Base-by-base conservation (phyloP, 1,284 basidiomycete genomes). In the Moesziomyces globuligerus region DNA sequence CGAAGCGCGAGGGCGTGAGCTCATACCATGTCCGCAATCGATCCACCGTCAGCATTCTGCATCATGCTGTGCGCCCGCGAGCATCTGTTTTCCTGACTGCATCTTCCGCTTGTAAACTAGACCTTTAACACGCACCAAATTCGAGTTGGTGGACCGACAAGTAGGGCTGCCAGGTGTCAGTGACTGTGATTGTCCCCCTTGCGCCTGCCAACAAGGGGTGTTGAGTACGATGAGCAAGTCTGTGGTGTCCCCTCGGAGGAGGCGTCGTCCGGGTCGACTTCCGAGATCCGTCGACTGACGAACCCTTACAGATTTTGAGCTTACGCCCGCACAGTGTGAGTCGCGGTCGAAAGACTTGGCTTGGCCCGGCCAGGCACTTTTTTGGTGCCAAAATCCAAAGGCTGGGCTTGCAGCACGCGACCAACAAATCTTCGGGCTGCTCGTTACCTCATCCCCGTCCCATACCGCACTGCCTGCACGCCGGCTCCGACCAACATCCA, bases 91-190 rank as follows among this genome's bases (percentile, higher is more conserved):
- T 10, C 20, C 11, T 23, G 21, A 18, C 18, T n/a, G 6, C n/a
- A 40, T 40, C 39, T 29, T 45, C 56, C 48, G n/a, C 50, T 41
- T 66, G 62, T 66, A 66, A 54, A 50, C 46, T 66, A 66, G 50
- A 46, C 42, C 8, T 34, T 17, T n/a, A 21, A 40, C 3, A 18
- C 17, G 39, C 24, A 45, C 25, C 44, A 36, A 38, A 38, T n/a
- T 26, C 32, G 45, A 37, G 23, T 28, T 47, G 44, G 41, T 48
- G 43, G n/a, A n/a, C n/a, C n/a, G n/a, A n/a, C n/a, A n/a, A n/a
- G n/a, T n/a, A n/a, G n/a, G n/a, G n/a, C n/a, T n/a, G n/a, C n/a
- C n/a, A n/a, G n/a, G n/a, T n/a, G n/a, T n/a, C n/a, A n/a, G n/a
- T n/a, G n/a, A n/a, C n/a, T n/a, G n/a, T n/a, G n/a, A n/a, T n/a